Evolutionary conservation across 352 stramenopile genomes (phyloP), one percentile per base, ranked within the genome.

Genomic region (Thraustochytrium sp.): DNA sequence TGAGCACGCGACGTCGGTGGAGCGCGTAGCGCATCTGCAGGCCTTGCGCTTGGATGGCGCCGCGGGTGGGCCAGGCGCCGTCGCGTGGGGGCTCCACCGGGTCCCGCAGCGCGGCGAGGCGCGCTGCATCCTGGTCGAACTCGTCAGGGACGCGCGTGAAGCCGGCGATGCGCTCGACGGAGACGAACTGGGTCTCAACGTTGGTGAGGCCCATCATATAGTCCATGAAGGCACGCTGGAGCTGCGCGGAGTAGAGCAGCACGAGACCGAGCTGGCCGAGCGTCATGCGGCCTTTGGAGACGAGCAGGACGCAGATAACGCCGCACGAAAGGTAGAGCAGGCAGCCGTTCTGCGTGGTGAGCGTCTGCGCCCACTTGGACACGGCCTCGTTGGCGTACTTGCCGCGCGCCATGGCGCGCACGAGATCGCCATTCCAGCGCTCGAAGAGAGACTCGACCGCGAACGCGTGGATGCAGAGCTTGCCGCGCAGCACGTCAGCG

Each of bases 1-100:
- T 68, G 3, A 82, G 56, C 18, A 85, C 76, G 26, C 42, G 42
- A 2, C 3, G 82, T 8, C 87, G 88, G 59, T 91, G 87, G 16
- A 63, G 46, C 91, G 93, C 90, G 88, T 98, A 98, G 29, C 93
- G 86, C 59, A 98, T 68, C 31, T 86, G 90, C 5, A 98, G 93
- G 84, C 93, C 87, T 26, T 91, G 78, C 87, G 98, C 97, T 59
- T 89, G 83, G 34, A 98, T 89, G 92, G 64, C 65, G 0, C 87
- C 87, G 23, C 82, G 44, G 13, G 46, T 31, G 36, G 87, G 88
- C 87, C 87, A 90, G 26, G 5, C 37, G 9, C 16, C 36, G 34
- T 9, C 5, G 48, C 46, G 5, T 16, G 2, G 51, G 26, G 3
- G 5, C 9, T 36, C 23, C 23, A 9, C n/a, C 51, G 26, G 2